Evolutionary conservation across 1,139 yeast genomes (phyloP), one percentile per base, ranked within the genome.

Genomic region (Maudiozyma humilis): DNA sequence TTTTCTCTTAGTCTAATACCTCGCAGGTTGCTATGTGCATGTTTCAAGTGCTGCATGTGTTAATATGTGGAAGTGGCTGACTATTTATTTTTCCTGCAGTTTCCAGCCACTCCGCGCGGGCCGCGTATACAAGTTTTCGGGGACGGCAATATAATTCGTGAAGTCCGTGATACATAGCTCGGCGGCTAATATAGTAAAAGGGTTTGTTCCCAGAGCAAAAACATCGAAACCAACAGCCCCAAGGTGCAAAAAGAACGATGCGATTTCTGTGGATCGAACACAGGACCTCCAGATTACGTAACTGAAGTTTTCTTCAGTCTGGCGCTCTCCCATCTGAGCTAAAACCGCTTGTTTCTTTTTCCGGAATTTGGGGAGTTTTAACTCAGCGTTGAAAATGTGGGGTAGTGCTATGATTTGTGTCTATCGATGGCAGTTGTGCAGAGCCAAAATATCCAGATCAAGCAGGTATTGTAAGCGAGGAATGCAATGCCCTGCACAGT

Each of bases 201-300:
- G n/a, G n/a, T n/a, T n/a, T n/a, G n/a, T n/a, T n/a, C n/a, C n/a
- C n/a, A n/a, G n/a, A n/a, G n/a, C n/a, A n/a, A n/a, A n/a, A n/a
- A n/a, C n/a, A n/a, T n/a, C n/a, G n/a, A n/a, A n/a, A n/a, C n/a
- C n/a, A n/a, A n/a, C n/a, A n/a, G n/a, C n/a, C n/a, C n/a, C n/a
- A n/a, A n/a, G n/a, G n/a, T n/a, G 27, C 27, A 23, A 32, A 43
- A 45, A 47, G 43, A 41, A 14, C 32, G n/a, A 49, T 81, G 89
- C 88, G 85, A 78, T 70, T 77, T 80, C 83, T 81, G 88, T 79
- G 89, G 88, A 80, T 82, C 83, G 89, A 82, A 82, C 89, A 79
- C 88, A 80, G 82, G 87, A 81, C 89, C 56, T 54, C 56, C 55
- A 52, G 56, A 52, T 53, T 42, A 29, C 42, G 25, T 29, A 45